Conservation (phyloP, 2,329 filamentous ascomycete genomes). For the Triangularia setosa region DNA sequence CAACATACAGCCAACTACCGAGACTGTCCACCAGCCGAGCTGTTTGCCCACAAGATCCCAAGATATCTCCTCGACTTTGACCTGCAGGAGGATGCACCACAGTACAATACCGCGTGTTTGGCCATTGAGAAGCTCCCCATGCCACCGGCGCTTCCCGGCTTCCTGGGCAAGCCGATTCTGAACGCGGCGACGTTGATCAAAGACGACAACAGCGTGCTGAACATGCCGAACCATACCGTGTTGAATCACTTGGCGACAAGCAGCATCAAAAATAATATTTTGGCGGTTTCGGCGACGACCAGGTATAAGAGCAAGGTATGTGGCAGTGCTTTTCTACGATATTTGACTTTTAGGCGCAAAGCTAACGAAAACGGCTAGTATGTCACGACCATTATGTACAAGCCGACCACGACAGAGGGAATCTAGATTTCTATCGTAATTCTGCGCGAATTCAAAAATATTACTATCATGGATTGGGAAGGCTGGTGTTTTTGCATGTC, state of each 20-base stretch:
- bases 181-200: constrained; percentile 91
- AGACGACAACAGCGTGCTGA: constrained; percentile 95
- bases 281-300: constrained; percentile 96
- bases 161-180: constrained; percentile 89
- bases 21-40: constrained; percentile 50
- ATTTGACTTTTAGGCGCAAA: neutral
- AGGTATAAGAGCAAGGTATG: constrained; percentile 88
- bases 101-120: constrained; percentile 69
- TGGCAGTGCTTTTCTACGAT: neutral
- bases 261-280: constrained; percentile 93
- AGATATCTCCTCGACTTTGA: constrained; percentile 85
- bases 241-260: constrained; percentile 95
- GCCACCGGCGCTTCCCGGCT: constrained; percentile 82
- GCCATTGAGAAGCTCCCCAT: constrained; percentile 76
- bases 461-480: neutral
- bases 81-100: constrained; percentile 70
- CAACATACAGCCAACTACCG: constrained; percentile 46
- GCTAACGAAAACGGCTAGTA: constrained; percentile 56
- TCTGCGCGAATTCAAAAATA: constrained; percentile 3
- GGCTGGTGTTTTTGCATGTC: neutral
- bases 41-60: constrained; percentile 73
- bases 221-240: constrained; percentile 95
- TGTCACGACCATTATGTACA: constrained; percentile 96
- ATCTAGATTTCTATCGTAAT: constrained; percentile 21
- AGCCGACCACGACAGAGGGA: constrained; percentile 67